Percentiles rank a stretch among this genome's conserved stretches.
These are phyloP conservation scores for Batkoa obscura DNA, from an alignment of 371 early-diverging fungal genomes.

Conservation along the genomic window DNA sequence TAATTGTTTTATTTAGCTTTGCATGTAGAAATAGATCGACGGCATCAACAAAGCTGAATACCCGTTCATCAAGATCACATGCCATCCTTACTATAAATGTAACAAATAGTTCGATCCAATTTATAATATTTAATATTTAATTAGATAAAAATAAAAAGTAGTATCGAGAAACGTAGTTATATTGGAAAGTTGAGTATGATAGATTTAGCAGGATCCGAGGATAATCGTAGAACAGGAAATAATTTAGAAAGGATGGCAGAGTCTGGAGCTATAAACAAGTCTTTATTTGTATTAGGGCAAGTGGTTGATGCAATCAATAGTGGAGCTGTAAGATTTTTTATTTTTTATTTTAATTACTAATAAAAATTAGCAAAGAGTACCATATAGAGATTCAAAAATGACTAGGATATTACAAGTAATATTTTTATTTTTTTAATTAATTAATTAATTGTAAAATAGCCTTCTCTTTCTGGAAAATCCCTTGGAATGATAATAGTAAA, in stretches of 20 bases:
- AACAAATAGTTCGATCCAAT: not conserved
- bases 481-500: slow-evolving; percentile 42
- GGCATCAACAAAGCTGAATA: slow-evolving; percentile 44
- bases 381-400: slow-evolving; percentile 58
- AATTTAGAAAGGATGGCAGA: slow-evolving; percentile 36
- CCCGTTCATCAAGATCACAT: slow-evolving; percentile 37
- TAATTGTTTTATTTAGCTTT: slow-evolving; percentile 4
- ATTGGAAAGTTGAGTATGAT: slow-evolving; percentile 35
- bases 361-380: slow-evolving; percentile 22
- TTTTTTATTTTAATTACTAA: slow-evolving; percentile 1
- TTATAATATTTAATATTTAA: not conserved
- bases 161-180: slow-evolving; percentile 8
- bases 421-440: not conserved
- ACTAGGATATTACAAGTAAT: slow-evolving; percentile 40
- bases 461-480: slow-evolving; percentile 38
- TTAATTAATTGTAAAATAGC: slow-evolving; percentile 9
- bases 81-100: slow-evolving; percentile 28
- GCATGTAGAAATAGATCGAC: slow-evolving; percentile 33
- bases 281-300: slow-evolving; percentile 49
- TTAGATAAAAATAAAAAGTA: slow-evolving; percentile 6
- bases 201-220: slow-evolving; percentile 59
- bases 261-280: slow-evolving; percentile 48
- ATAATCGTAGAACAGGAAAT: slow-evolving; percentile 51
- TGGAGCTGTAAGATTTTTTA: slow-evolving; percentile 16
- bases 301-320: slow-evolving; percentile 46